phyloP scores from a whole-genome alignment of 2,329 filamentous ascomycete species.

The Tolypocladium sp. region DNA sequence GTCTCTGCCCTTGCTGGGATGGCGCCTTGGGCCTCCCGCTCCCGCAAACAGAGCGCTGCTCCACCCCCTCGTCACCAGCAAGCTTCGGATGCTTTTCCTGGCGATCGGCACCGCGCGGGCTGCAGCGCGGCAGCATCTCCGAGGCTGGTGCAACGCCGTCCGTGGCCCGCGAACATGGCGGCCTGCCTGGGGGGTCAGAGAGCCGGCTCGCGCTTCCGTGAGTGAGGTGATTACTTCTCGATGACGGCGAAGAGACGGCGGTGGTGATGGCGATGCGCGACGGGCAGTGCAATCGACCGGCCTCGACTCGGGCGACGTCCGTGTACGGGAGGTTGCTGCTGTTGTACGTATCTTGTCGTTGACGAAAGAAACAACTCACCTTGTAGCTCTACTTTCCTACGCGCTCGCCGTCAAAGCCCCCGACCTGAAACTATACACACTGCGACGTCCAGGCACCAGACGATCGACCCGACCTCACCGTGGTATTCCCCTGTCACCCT shows the following conservation, averaged over 20 bases:
- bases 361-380: conserved; percentile 1
- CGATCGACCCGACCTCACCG: not conserved
- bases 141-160: no score
- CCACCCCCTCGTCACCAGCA: not conserved
- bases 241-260: not conserved
- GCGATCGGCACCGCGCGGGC: not conserved
- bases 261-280: not conserved
- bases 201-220: not conserved
- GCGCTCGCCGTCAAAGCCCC: not conserved
- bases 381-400: not conserved
- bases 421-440: not conserved
- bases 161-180: not conserved
- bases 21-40: not conserved
- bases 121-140: not conserved
- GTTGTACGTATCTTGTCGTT: not conserved
- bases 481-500: not conserved
- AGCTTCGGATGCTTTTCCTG: not conserved
- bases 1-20: not conserved
- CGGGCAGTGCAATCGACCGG: not conserved
- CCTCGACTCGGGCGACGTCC: not conserved
- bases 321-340: not conserved
- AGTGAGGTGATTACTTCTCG: not conserved
- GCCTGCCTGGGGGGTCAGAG: not conserved
- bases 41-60: not conserved
- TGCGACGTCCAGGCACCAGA: not conserved